Evolutionary conservation across 352 stramenopile species (phyloP), one percentile per base, ranked within the genome.

Genomic region (Phytophthora colocasiae): DNA sequence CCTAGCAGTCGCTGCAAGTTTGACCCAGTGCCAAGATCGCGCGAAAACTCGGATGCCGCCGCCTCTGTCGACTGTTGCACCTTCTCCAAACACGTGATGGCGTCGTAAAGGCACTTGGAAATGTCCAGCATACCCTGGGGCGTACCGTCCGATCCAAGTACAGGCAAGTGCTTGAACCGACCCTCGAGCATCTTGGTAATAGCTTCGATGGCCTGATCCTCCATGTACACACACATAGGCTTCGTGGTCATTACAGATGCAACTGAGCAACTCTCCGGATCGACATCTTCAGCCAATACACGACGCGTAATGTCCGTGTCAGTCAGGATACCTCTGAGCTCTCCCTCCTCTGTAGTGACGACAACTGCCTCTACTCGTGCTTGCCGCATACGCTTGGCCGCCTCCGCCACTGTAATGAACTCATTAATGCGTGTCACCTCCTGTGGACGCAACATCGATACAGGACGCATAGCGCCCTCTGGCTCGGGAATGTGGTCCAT

Each of bases 171-270:
- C 60, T 96, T 96, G 64, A 96, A 96, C 10, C 85, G 85, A 8
- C 88, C 88, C 69, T 95, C 85, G 4, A 96, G 77, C 89, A 97
- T 97, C 67, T 94, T 92, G 0, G 87, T 96, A 49, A 97, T 92
- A 15, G 89, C 88, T 63, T 96, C 85, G 26, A 93, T 93, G 0
- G 89, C 89, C 29, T 80, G 87, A 50, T 97, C 89, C 12, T 93
- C 85, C 62, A 83, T 86, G 27, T 77, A 84, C 40, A 96, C 88
- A 34, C 85, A 96, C 36, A 71, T 89, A 22, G 89, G 89, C 47
- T 91, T 91, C 11, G 67, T 85, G 3, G 89, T 97, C 89, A 97
- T 97, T 14, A 95, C 88, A 1, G 85, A 85, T 4, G 85, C 77
- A 7, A 97, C 88, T 0, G 83, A 84, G 53, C 85, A 94, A 8